Base-by-base conservation (phyloP, 2,329 filamentous ascomycete genomes). In the Lasiodiplodia hormozganensis region DNA sequence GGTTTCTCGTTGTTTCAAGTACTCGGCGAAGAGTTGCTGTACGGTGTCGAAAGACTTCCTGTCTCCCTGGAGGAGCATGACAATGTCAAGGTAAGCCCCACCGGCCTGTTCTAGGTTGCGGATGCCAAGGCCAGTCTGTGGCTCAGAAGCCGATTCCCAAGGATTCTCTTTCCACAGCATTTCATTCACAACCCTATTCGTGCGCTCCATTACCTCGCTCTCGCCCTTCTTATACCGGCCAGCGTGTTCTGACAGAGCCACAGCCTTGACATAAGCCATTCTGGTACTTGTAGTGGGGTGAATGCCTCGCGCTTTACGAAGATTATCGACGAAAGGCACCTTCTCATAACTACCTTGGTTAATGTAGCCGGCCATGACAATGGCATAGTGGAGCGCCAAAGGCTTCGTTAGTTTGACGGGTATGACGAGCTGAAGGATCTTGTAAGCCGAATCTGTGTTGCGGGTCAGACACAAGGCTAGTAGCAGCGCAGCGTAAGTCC, bases 401-500 rank as follows among this genome's bases (percentile, higher is more conserved):
- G 80, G 77, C 62, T 73, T 74, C 69, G 84, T 79, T 74, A 77
- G 82, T 70, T 81, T 82, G 71, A 79, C 76, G 70, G 76, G 85
- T 82, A 86, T 88, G 74, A 81, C 86, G 70, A 76, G 79, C 71
- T 72, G 84, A 67, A 84, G 65, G 43, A 91, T 84, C 57, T 83
- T 83, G 68, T 82, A 84, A 3, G 89, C 89, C 58, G 84, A 82
- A 70, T 85, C 81, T 7, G 88, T 85, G 70, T 86, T 84, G 62
- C 83, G 82, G 57, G 84, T 77, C 68, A 86, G 79, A 10, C 83
- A 80, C 60, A 91, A 77, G 34, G 83, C 82, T 66, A 87, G 84
- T 83, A 92, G 89, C 51, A 91, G 76, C 60, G 88, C 85, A 56
- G 83, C 84, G 74, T 89, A 90, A 1, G 89, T 90, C 76, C 85